phyloP scores from a whole-genome alignment of 1,284 basidiomycete species.

The Trichosporon faecale region DNA sequence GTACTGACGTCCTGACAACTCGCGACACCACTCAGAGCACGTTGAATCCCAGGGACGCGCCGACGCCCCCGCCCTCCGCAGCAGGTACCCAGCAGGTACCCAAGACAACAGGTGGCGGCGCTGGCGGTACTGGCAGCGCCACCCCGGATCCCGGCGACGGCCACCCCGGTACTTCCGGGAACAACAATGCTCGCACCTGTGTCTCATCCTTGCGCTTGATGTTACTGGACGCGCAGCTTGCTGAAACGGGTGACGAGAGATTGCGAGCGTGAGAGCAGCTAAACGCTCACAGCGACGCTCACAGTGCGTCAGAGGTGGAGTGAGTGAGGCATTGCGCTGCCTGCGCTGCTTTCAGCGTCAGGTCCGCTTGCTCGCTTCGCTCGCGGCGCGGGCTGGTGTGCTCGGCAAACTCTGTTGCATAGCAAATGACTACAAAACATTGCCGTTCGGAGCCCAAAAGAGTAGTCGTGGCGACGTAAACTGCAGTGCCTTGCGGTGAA shows the following conservation, averaged over 20 bases:
- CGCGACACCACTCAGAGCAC: not conserved
- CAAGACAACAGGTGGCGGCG: too few species aligned
- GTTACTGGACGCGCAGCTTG: too few species aligned
- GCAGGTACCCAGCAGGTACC: not conserved
- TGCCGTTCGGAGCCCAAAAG: constrained; percentile 1
- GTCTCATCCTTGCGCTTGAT: too few species aligned
- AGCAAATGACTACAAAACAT: not conserved
- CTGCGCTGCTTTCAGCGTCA: not conserved
- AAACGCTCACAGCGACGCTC: too few species aligned
- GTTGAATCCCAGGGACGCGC: not conserved
- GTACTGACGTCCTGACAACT: too few species aligned
- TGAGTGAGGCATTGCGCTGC: not conserved
- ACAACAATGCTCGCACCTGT: too few species aligned
- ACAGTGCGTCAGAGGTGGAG: too few species aligned
- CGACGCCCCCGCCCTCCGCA: not conserved
- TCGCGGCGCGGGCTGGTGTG: not conserved
- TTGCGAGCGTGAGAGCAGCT: too few species aligned
- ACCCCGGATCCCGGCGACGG: too few species aligned
- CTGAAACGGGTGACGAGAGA: too few species aligned
- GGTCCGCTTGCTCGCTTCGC: not conserved
- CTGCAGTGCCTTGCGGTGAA: not conserved
- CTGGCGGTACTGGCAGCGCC: too few species aligned
- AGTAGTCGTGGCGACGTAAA: constrained; percentile 5
- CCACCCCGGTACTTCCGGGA: too few species aligned
- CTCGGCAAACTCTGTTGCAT: constrained; percentile 1